Evolutionary conservation across 2,329 filamentous ascomycete genomes (phyloP).

Genomic region (Samsoniella hepiali): DNA sequence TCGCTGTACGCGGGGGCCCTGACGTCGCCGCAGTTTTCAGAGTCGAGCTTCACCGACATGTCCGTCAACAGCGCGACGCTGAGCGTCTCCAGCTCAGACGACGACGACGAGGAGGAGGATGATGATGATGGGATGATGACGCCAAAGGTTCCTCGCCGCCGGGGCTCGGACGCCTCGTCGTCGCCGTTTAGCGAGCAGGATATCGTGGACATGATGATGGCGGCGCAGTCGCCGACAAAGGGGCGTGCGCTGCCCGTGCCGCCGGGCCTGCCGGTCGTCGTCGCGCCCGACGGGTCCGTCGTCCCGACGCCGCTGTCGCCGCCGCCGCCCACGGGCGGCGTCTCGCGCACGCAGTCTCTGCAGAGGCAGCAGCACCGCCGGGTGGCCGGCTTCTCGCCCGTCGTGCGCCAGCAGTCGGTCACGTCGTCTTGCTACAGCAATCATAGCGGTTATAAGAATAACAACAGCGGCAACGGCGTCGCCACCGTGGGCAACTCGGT

Average conservation of each 20-base stretch:
- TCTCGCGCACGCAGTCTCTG: conserved; percentile 7
- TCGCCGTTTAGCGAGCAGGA: conserved; percentile 35
- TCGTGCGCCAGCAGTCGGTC: conserved; percentile 1
- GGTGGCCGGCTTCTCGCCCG: too few species aligned
- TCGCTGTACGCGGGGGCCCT: not conserved
- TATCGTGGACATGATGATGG: conserved; percentile 32
- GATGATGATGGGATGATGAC: conserved; percentile 18
- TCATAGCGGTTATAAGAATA: not conserved
- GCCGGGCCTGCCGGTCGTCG: conserved; percentile 25
- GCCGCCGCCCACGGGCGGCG: conserved; percentile 24
- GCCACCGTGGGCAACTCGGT: conserved; percentile 41
- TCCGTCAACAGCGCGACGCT: conserved; percentile 22
- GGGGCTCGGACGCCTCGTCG: conserved; percentile 25
- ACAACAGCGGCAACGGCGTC: conserved; percentile 6
- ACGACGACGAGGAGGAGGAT: not conserved
- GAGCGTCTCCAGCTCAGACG: not conserved
- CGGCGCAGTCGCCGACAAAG: conserved; percentile 18
- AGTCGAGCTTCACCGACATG: conserved; percentile 26
- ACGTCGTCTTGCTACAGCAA: conserved; percentile 28
- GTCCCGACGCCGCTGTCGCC: conserved; percentile 31
- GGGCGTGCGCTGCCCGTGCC: conserved; percentile 30
- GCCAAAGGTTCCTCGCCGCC: not conserved
- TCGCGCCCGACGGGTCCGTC: conserved; percentile 28
- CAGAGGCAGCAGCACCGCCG: conserved; percentile 2
- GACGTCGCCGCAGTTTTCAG: conserved; percentile 19